phyloP scores from a whole-genome alignment of 2,329 filamentous ascomycete genomes.

The Pseudogymnoascus sp. region DNA sequence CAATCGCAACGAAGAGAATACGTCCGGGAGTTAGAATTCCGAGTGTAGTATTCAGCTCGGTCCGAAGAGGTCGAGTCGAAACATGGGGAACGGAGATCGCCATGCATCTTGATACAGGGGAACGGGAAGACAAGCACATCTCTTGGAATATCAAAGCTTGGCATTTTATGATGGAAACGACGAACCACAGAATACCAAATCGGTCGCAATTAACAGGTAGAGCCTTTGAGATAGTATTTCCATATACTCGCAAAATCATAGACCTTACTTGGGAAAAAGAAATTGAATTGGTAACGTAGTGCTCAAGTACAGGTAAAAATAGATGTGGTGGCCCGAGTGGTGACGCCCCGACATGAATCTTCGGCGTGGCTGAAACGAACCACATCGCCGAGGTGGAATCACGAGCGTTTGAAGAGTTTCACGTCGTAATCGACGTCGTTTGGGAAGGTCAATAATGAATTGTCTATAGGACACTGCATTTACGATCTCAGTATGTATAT shows the following conservation, averaged over 20 bases:
- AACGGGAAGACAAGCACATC: background rate
- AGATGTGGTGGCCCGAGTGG: background rate
- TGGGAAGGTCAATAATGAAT: background rate
- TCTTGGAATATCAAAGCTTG: background rate
- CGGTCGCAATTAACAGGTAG: no score
- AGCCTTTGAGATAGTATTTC: background rate
- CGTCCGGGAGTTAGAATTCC: background rate
- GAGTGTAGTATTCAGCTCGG: background rate
- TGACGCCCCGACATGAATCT: background rate
- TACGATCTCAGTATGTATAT: background rate
- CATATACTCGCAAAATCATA: background rate
- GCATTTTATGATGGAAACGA: background rate
- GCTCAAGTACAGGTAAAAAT: background rate
- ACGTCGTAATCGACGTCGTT: background rate
- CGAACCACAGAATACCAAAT: background rate
- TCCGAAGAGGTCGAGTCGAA: background rate
- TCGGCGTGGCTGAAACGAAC: constrained; percentile 5
- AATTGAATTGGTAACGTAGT: background rate
- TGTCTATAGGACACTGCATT: background rate
- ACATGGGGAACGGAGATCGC: background rate
- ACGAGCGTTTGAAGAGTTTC: background rate
- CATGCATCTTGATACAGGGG: constrained; percentile 1
- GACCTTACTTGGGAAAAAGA: background rate
- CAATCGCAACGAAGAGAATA: background rate
- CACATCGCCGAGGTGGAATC: background rate